Evolutionary conservation across 2,329 filamentous ascomycete genomes (phyloP), one percentile per base, ranked within the genome.

Genomic region (Sclerotinia minor): DNA sequence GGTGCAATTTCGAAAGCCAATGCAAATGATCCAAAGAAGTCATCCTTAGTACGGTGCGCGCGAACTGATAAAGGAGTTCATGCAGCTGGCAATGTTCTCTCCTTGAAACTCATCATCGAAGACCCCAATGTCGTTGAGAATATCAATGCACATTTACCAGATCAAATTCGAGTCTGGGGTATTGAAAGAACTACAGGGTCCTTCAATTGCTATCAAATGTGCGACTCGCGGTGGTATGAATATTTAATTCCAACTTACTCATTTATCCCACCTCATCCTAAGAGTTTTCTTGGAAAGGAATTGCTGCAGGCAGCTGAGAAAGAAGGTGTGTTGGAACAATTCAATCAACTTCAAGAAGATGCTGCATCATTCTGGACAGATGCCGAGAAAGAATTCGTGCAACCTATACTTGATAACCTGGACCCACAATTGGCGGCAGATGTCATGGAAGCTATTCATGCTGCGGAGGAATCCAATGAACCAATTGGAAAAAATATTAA

Each of bases 31-130:
- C 95, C 94, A 5, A 96, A 96, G 79, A 99, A 99, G 80, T 96
- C 93, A 2, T 94, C 92, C 64, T 86, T 99, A 58, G 92, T 97
- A 65, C 90, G 95, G 72, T 99, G 95, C 79, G 95, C 95, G 5
- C 86, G 95, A 71, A 99, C 95, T 0, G 95, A 99, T 81, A 99
- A 98, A 82, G 95, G 95, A 66, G 94, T 98, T 2, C 94, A 98
- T 78, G 94, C 94, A 1, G 94, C 94, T 1, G 95, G 94, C 64
- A 98, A 98, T 76, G 89, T 98, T 75, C 92, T 98, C 70, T 97
- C 92, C 44, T 79, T 98, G 75, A 99, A 99, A 81, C 83, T 99
- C 73, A 98, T 99, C 74, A 89, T 97, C 59, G 94, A 98, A 79
- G 94, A 98, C 68, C 84, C 88, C 15, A 88, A 96, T 71, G 87